Evolutionary conservation across 2,329 filamentous ascomycete species (phyloP).

Genomic region (Beauveria pseudobassiana): DNA sequence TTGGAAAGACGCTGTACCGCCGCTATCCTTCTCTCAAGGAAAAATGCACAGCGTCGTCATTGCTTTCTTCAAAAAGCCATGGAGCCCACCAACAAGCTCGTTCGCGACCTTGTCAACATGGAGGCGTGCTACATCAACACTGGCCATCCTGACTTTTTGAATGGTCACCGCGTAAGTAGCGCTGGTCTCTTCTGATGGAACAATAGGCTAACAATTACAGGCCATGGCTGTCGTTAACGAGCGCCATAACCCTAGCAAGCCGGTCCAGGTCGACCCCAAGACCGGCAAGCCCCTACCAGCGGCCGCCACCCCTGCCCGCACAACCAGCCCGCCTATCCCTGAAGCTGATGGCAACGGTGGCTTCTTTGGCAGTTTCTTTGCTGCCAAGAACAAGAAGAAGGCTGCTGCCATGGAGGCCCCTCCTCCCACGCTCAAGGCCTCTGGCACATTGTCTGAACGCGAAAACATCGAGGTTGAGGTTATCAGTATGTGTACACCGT

Average conservation of each 20-base stretch:
- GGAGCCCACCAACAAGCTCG: slow-evolving; percentile 96
- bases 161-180: slow-evolving; percentile 72
- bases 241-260: slow-evolving; percentile 71
- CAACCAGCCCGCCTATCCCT: slow-evolving; percentile 64
- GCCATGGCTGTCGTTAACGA: slow-evolving; percentile 99
- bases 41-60: slow-evolving; percentile 90
- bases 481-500: slow-evolving; percentile 62
- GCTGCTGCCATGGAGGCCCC: slow-evolving; percentile 99
- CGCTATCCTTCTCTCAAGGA: slow-evolving; percentile 93
- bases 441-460: slow-evolving; percentile 85
- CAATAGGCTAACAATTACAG: slow-evolving; percentile 26
- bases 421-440: slow-evolving; percentile 87
- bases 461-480: slow-evolving; percentile 96
- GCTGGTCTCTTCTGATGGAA: slow-evolving; percentile 13
- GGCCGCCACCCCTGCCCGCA: slow-evolving; percentile 56
- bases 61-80: slow-evolving; percentile 92
- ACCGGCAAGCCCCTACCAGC: slow-evolving; percentile 86
- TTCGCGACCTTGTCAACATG: slow-evolving; percentile 88
- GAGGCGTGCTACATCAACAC: slow-evolving; percentile 98
- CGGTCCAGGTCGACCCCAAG: slow-evolving; percentile 95
- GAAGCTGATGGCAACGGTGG: slow-evolving; percentile 55
- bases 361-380: slow-evolving; percentile 98
- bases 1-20: slow-evolving; percentile 83
- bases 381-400: slow-evolving; percentile 99
- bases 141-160: slow-evolving; percentile 94